A percentile compares a stretch with the other conserved stretches of the same genome.
These are phyloP conservation scores for Cyclotella cryptica DNA, from an alignment of 108 stramenopile genomes.

Conservation along the genomic window DNA sequence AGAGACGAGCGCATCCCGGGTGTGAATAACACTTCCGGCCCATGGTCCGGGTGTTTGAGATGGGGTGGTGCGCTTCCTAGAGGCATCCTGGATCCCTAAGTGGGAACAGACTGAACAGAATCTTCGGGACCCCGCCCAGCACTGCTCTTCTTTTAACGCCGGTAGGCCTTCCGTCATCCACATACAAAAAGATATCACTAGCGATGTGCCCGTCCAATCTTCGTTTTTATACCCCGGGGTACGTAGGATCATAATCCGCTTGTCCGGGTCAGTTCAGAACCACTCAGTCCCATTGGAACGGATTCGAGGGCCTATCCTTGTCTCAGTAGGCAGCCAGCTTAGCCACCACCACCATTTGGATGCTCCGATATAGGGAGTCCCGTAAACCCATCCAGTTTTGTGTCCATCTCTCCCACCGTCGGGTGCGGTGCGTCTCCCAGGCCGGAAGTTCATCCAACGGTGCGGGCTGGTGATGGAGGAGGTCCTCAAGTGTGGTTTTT, in stretches of 20 bases:
- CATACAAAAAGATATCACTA: no score
- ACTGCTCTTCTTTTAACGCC: not conserved
- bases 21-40: no score
- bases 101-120: no score
- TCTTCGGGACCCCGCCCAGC: not conserved
- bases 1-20: no score
- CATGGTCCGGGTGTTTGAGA: no score
- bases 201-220: not conserved
- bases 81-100: no score
- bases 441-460: not conserved
- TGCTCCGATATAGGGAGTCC: constrained; percentile 38
- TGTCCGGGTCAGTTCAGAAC: constrained; percentile 26
- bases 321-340: constrained; percentile 19
- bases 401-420: no score
- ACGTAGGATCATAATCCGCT: constrained; percentile 2
- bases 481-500: not conserved
- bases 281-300: constrained; percentile 26
- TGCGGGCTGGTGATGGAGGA: not conserved
- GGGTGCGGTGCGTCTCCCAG: constrained; percentile 11
- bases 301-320: not conserved
- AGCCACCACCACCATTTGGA: constrained; percentile 16
- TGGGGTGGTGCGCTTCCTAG: no score
- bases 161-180: not conserved
- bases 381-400: no score
- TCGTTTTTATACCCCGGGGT: constrained; percentile 20